Evolutionary conservation across 306 rosid genomes (phyloP).

Genomic region (Gynostemma pentaphyllum): DNA sequence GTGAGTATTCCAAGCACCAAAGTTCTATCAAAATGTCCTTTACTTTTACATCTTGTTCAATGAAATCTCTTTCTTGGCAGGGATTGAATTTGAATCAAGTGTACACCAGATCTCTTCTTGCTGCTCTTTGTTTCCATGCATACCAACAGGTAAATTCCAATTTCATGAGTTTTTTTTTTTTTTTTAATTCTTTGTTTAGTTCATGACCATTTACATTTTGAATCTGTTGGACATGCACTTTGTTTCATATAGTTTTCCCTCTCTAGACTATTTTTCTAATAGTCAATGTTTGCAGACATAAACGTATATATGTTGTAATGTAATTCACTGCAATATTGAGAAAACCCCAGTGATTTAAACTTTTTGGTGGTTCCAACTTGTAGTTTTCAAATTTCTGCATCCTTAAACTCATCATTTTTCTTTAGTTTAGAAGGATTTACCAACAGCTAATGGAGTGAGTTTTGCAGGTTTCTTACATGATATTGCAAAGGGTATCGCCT

Average conservation of each 20-base stretch:
- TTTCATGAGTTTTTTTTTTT: neutral
- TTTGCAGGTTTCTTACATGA: constrained; percentile 89
- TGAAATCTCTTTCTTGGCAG: constrained; percentile 27
- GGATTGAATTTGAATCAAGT: constrained; percentile 64
- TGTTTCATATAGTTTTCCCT: neutral
- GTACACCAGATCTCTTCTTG: constrained; percentile 56
- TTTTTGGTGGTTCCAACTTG: neutral
- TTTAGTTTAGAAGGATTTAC: neutral
- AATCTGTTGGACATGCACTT: neutral
- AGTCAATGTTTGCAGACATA: neutral
- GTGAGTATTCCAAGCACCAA: constrained; percentile 42
- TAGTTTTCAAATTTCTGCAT: neutral
- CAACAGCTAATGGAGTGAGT: constrained; percentile 13
- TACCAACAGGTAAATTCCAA: constrained; percentile 73
- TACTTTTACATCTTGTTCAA: constrained; percentile 3
- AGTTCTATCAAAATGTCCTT: neutral
- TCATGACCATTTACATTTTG: neutral
- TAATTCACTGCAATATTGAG: neutral
- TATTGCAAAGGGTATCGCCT: constrained; percentile 89
- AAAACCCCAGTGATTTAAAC: neutral
- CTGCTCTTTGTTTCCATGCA: constrained; percentile 92
- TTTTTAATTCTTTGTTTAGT: neutral
- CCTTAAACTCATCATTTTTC: neutral
- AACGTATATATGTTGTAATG: neutral
- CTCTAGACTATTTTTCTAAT: neutral